Percentiles rank a stretch among this genome's conserved stretches.
Evolutionary conservation across 768 basidiomycete species (phyloP).

Genomic region (Tricholoma furcatifolium): DNA sequence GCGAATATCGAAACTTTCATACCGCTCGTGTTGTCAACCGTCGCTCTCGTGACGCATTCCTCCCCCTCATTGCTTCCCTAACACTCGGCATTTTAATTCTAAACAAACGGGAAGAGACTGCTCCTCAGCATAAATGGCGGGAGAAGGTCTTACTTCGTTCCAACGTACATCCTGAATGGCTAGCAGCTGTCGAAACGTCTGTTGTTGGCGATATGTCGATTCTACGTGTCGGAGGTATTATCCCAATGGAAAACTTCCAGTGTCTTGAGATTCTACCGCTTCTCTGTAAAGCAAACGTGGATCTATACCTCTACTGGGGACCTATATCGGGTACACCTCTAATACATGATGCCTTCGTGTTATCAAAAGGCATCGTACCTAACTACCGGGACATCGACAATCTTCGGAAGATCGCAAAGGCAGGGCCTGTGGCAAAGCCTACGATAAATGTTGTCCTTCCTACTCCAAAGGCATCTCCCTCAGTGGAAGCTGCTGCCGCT

Average conservation of each 20-base stretch:
- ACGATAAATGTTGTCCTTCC: too few species aligned
- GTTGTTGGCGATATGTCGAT: background rate
- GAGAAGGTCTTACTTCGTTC: background rate
- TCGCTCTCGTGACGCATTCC: too few species aligned
- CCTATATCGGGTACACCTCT: background rate
- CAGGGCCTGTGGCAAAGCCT: too few species aligned
- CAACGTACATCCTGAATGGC: conserved; percentile 10
- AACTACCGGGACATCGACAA: background rate
- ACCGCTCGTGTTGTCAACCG: too few species aligned
- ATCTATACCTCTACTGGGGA: conserved; percentile 1
- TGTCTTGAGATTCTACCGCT: background rate
- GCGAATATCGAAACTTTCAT: too few species aligned
- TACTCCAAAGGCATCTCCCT: background rate
- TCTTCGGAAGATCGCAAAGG: too few species aligned
- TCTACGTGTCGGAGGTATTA: conserved; percentile 9
- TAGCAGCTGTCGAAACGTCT: conserved; percentile 9
- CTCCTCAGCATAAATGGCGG: conserved; percentile 6
- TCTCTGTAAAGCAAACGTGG: background rate
- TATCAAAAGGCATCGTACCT: background rate
- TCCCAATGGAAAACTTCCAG: conserved; percentile 4
- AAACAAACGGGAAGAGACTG: background rate
- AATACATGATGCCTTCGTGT: background rate
- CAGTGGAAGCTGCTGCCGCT: background rate
- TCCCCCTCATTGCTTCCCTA: too few species aligned
- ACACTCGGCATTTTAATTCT: background rate